Base-by-base conservation (phyloP, 2,329 filamentous ascomycete species). In the Aspergillus candidus region DNA sequence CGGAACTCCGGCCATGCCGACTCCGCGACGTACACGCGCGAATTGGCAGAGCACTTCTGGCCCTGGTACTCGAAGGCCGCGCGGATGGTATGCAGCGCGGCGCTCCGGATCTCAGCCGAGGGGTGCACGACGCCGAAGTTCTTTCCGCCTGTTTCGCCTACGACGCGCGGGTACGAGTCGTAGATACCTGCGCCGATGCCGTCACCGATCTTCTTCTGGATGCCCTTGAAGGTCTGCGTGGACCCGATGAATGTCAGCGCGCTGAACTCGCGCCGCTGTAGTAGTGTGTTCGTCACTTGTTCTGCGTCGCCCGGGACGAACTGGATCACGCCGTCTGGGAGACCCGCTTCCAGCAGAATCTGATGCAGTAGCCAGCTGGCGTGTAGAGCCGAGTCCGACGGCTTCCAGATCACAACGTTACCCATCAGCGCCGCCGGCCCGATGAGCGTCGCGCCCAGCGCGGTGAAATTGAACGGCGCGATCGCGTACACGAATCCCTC, bases 331-430 rank as follows among this genome's bases (percentile, higher is more conserved):
- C 90, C 82, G 56, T 80, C 79, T 27, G 90, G 90, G 39, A 96
- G 79, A 29, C 91, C 90, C 22, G 91, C 89, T 72, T 96, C 90
- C 13, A 93, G 73, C 12, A 96, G 77, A 63, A 95, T 93, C 63
- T 89, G 78, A 73, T 95, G 89, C 35, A 95, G 73, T 42, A 96
- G 74, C 80, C 86, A 93, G 73, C 89, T 94, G 50, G 86, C 88
- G 14, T 85, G 84, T 50, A 95, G 84, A 29, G 89, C 87, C 12
- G 75, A 83, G 56, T 90, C 87, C 11, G 86, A 93, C 12, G 90
- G 90, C 74, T 96, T 96, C 90, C 90, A 96, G 35, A 96, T 73
- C 4, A 95, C 88, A 2, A 95, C 90, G 66, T 96, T 96, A 47
- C 90, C 90, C 74, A 96, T 82, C 41, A 95, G 72, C 0, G 88